Conservation (phyloP, 2,329 filamentous ascomycete genomes). For the Alternaria hordeiaustralica region DNA sequence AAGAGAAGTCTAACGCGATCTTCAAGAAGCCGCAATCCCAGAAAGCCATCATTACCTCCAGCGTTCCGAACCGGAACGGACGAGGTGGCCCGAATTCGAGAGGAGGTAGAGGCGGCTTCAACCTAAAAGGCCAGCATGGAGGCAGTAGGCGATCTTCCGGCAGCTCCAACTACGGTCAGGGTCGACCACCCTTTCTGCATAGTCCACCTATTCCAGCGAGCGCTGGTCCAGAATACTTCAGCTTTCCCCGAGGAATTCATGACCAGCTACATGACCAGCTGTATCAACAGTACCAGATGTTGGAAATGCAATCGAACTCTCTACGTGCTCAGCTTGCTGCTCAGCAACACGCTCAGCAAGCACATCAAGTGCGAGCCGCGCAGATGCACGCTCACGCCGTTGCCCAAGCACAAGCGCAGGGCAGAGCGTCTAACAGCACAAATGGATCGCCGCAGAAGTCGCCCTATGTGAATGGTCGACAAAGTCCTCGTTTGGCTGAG, state of each 20-base stretch:
- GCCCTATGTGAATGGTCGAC: constrained; percentile 38
- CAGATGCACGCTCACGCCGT: constrained; percentile 48
- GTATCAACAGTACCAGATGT: constrained; percentile 57
- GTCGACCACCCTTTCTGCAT: constrained; percentile 47
- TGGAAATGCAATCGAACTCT: constrained; percentile 52
- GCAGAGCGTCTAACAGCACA: constrained; percentile 39
- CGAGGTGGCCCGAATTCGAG: constrained; percentile 55
- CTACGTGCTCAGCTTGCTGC: constrained; percentile 45
- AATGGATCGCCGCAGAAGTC: constrained; percentile 52
- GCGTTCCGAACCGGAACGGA: constrained; percentile 57
- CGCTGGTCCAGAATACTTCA: constrained; percentile 53
- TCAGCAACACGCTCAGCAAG: constrained; percentile 49
- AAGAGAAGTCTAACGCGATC: constrained; percentile 64
- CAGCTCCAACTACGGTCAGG: constrained; percentile 56
- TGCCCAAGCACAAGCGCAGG: constrained; percentile 46
- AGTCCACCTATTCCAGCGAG: constrained; percentile 51
- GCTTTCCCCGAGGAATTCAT: constrained; percentile 47
- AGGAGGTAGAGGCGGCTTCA: constrained; percentile 55
- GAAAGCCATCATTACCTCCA: constrained; percentile 62
- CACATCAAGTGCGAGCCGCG: constrained; percentile 45
- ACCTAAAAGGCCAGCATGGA: constrained; percentile 55
- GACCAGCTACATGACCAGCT: constrained; percentile 57
- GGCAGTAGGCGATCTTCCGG: constrained; percentile 63
- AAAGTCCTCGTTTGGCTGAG: constrained; percentile 43
- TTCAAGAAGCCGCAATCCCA: constrained; percentile 62